These are phyloP conservation scores for Tolypocladium album DNA, from an alignment of 2,329 filamentous ascomycete species.

Conservation along the genomic window DNA sequence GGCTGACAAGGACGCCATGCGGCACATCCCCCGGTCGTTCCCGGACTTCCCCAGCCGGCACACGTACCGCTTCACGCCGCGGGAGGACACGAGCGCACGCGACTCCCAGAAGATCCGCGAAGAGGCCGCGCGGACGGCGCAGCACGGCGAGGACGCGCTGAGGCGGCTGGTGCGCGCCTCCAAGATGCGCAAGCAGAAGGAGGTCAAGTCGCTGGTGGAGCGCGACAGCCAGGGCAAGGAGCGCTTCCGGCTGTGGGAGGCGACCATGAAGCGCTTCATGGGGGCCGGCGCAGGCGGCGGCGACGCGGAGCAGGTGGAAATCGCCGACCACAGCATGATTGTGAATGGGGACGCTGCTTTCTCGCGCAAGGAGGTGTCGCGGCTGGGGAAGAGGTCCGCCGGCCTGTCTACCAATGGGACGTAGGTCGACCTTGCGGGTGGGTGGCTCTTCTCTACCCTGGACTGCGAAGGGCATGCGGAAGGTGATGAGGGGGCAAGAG, in stretches of 20 bases:
- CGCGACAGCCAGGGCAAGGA: conserved; percentile 40
- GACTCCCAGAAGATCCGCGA: conserved; percentile 49
- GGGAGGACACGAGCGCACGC: conserved; percentile 31
- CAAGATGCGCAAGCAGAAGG: conserved; percentile 55
- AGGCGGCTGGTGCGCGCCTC: conserved; percentile 48
- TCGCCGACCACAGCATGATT: conserved; percentile 54
- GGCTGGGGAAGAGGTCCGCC: conserved; percentile 30
- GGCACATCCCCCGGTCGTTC: conserved; percentile 47
- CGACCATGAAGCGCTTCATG: conserved; percentile 47
- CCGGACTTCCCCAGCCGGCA: conserved; percentile 54
- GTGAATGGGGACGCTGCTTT: conserved; percentile 46
- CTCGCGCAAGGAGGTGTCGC: conserved; percentile 41
- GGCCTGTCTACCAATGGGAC: conserved; percentile 10
- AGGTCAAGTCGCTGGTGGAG: conserved; percentile 45
- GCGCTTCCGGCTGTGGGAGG: conserved; percentile 50
- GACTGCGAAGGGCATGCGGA: background rate
- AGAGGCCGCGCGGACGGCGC: conserved; percentile 47
- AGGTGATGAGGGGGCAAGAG: background rate
- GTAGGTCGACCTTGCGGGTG: background rate
- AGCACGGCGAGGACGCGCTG: conserved; percentile 52
- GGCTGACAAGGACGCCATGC: conserved; percentile 41
- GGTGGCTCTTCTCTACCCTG: background rate
- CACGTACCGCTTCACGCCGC: conserved; percentile 50
- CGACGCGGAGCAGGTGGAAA: conserved; percentile 32
- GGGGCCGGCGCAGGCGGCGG: conserved; percentile 17